Evolutionary conservation across 2,329 filamentous ascomycete species (phyloP).

Genomic region (Rhytidhysteron rufulum): DNA sequence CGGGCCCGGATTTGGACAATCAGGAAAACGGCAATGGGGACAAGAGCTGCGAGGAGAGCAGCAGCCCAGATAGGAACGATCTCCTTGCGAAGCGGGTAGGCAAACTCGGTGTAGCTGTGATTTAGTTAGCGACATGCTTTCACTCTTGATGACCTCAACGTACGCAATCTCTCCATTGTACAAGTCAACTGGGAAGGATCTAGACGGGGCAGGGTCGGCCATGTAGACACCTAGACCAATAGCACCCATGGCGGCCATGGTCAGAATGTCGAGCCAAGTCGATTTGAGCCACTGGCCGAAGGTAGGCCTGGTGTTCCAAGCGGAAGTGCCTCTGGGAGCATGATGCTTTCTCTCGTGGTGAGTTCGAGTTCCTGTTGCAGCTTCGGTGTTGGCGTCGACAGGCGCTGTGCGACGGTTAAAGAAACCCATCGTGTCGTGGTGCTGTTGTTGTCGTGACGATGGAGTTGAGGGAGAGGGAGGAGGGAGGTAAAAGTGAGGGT

Average conservation of each 20-base stretch:
- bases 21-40: constrained; percentile 64
- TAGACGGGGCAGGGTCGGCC: constrained; percentile 61
- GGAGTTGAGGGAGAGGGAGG: constrained; percentile 4
- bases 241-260: constrained; percentile 63
- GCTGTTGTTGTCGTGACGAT: neutral
- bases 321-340: constrained; percentile 10
- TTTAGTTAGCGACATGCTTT: neutral
- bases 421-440: constrained; percentile 29
- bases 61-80: constrained; percentile 70
- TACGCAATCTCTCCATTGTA: constrained; percentile 62
- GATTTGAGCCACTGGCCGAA: constrained; percentile 69
- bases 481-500: neutral
- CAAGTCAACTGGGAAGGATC: constrained; percentile 68
- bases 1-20: constrained; percentile 63
- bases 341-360: constrained; percentile 23
- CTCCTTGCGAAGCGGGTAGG: constrained; percentile 66
- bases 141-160: neutral
- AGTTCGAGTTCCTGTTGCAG: constrained; percentile 21
- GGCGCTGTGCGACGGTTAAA: constrained; percentile 34
- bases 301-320: constrained; percentile 43
- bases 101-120: constrained; percentile 60
- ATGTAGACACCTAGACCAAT: constrained; percentile 66
- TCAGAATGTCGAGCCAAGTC: constrained; percentile 64
- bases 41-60: constrained; percentile 60
- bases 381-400: constrained; percentile 31